Conservation (phyloP, 148 eudicot species). For the Nepenthes mirabilis region DNA sequence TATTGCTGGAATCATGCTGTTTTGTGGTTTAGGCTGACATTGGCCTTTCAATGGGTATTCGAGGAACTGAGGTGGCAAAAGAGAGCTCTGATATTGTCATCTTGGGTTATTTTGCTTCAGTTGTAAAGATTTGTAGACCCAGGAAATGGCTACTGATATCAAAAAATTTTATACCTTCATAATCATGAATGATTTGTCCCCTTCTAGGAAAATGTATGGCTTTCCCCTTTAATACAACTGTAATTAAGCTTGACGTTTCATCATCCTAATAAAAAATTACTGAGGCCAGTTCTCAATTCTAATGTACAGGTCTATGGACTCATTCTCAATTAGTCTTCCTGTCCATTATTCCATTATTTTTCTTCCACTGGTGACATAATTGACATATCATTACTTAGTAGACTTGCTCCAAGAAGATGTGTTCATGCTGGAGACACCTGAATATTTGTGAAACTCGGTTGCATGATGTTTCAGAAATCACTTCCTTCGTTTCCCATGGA, state of each 20-base stretch:
- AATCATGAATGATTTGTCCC: not conserved
- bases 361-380: too few relatives aligned
- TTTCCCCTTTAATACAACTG: too few relatives aligned
- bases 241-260: not conserved
- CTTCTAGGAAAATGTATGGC: not conserved
- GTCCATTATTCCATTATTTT: not conserved
- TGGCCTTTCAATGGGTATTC: conserved; percentile 42
- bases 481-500: too few relatives aligned
- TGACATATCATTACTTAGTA: too few relatives aligned
- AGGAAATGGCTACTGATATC: not conserved
- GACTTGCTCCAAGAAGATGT: too few relatives aligned
- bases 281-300: not conserved
- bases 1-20: not conserved
- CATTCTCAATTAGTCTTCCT: not conserved
- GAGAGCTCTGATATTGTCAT: conserved; percentile 43
- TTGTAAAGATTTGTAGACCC: conserved; percentile 19
- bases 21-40: conserved; percentile 21
- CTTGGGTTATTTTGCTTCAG: conserved; percentile 36
- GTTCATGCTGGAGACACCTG: too few relatives aligned
- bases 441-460: too few relatives aligned
- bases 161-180: not conserved
- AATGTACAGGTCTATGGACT: not conserved
- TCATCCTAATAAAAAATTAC: not conserved
- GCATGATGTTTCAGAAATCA: too few relatives aligned
- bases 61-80: conserved; percentile 45